A percentile compares a stretch with the other conserved stretches of the same genome.
Conservation (phyloP, 208 protist genomes). For the Trypanosoma platydactyli region DNA sequence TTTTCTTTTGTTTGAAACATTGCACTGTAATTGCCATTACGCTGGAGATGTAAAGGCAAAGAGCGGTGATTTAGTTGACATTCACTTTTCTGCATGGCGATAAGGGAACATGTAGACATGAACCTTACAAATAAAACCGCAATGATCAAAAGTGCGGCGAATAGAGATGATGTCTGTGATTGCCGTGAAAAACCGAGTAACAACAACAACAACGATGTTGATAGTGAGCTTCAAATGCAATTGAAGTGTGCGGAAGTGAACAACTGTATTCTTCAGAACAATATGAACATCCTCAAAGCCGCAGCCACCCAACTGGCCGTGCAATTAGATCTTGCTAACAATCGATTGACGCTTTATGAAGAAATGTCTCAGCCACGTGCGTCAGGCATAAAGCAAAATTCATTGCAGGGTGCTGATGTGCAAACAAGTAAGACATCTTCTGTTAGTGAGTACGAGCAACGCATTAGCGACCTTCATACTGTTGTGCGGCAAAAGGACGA, state of each 20-base stretch:
- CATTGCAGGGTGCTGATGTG: background rate
- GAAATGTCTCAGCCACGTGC: background rate
- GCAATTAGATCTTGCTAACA: constrained; percentile 31
- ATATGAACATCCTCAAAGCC: constrained; percentile 42
- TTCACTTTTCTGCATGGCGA: background rate
- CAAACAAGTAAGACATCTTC: background rate
- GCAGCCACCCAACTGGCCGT: constrained; percentile 26
- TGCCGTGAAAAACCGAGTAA: background rate
- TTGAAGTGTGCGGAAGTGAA: constrained; percentile 14
- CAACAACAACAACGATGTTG: background rate
- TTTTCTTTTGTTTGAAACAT: no score
- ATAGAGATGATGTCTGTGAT: background rate
- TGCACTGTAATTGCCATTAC: no score
- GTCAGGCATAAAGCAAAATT: background rate
- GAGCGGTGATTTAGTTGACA: background rate
- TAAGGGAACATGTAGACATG: background rate
- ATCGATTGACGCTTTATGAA: constrained; percentile 15
- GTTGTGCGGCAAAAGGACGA: constrained; percentile 25
- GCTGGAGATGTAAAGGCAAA: background rate
- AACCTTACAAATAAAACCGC: background rate
- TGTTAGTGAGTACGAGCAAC: constrained; percentile 15
- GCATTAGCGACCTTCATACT: constrained; percentile 13
- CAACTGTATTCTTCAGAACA: constrained; percentile 28
- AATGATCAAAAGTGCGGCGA: constrained; percentile 8
- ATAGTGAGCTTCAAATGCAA: background rate